Evolutionary conservation across 179 eudicot species (phyloP).

Genomic region (Amaranthus tricolor): DNA sequence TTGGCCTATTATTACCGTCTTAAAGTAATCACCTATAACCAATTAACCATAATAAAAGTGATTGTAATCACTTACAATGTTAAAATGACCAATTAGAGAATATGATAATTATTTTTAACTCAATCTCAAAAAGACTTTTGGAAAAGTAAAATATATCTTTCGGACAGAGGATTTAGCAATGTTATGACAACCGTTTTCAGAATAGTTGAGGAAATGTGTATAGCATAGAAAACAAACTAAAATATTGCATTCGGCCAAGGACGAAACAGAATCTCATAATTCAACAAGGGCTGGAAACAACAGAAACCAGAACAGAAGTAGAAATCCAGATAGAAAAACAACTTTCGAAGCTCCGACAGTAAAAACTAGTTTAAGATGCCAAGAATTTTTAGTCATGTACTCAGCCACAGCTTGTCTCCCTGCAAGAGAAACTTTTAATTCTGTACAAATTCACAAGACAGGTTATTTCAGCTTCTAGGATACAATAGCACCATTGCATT

Average conservation of each 20-base stretch:
- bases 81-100: too few relatives aligned
- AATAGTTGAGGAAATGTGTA: neutral
- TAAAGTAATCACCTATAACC: too few relatives aligned
- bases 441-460: conserved; percentile 9
- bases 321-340: neutral
- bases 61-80: too few relatives aligned
- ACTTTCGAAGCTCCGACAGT: neutral
- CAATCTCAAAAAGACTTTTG: too few relatives aligned
- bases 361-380: conserved; percentile 9
- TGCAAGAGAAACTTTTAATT: conserved; percentile 3
- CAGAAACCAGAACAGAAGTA: neutral
- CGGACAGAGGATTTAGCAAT: too few relatives aligned
- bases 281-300: neutral
- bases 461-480: neutral
- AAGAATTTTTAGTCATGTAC: conserved; percentile 18
- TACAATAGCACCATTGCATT: conserved; percentile 7
- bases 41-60: too few relatives aligned
- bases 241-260: neutral
- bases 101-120: too few relatives aligned
- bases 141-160: too few relatives aligned
- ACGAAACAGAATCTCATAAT: neutral
- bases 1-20: too few relatives aligned
- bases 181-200: too few relatives aligned
- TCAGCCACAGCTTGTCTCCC: neutral
- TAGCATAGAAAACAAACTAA: neutral